Evolutionary conservation across 257 asterid species (phyloP), one percentile per base, ranked within the genome.

Genomic region (Lycium ferocissimum): DNA sequence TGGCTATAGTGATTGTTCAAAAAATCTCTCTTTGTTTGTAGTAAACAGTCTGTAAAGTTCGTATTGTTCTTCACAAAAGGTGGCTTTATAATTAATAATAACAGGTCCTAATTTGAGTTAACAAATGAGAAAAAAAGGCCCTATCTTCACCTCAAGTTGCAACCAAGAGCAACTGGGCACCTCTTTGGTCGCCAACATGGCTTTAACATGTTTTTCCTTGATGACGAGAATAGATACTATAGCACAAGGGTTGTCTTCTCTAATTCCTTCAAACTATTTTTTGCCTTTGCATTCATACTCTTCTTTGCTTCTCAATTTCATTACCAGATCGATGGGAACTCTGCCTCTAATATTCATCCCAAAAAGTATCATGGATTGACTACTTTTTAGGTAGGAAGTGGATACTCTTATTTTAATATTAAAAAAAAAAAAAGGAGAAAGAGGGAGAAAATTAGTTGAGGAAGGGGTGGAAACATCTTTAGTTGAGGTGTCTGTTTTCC

Each of bases 121-220:
- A 40, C 6, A 40, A 40, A 40, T 40, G 45, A 40, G 45, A 40
- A 40, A 40, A 40, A 40, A 40, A 40, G 5, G 45, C 45, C 45
- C 45, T 40, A 40, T 3, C 20, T 67, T 13, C 5, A 13, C 47
- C 47, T 67, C n/a, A 10, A 67, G 75, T 35, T 67, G 75, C 49
- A 66, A 65, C 45, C 45, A 33, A 66, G 73, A 35, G 73, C n/a
- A 66, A 35, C 73, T 66, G 33, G 20, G 2, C 49, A 67, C 20
- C 18, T 13, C 13, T 67, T 67, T 13, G 49, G 47, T 67, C 35
- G 75, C 17, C 5, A 33, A 20, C 18, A 2, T 66, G 73, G 47
- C 47, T 35, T 61, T 66, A 10, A 18, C 45, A 66, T 66, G 73
- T 66, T 66, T 66, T n/a, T 35, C 47, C 73, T 66, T 66, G 75